Base-by-base conservation (phyloP, 2,329 filamentous ascomycete species). In the Graphium sp. region DNA sequence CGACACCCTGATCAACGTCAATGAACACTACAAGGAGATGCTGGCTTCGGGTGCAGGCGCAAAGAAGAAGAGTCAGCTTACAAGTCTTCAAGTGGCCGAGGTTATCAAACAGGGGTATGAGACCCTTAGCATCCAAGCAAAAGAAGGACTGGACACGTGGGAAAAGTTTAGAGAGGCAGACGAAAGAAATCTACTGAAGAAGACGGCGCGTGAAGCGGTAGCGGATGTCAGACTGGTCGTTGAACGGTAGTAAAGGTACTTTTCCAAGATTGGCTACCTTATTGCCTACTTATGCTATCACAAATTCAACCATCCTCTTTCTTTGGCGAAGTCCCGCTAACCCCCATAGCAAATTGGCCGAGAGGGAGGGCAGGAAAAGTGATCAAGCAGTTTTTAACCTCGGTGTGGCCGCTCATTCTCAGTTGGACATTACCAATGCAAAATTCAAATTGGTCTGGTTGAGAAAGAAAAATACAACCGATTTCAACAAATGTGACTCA, bases 101-200 rank as follows among this genome's bases (percentile, higher is more conserved):
- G 80, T 94, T 17, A 95, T 98, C 50, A 92, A 92, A 55, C 79
- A 91, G 49, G 89, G 89, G 0, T 95, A 95, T 45, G 87, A 95
- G 50, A 93, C 85, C 20, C 53, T 98, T 42, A 87, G 79, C 37
- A 91, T 98, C 31, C 81, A 91, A 51, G 74, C 82, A 0, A 83
- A 76, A 42, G 85, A 92, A 45, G 85, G 81, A 0, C 49, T 92
- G 39, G 85, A 87, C 47, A 71, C 74, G 21, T 92, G 83, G 81
- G 80, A 83, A 38, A 70, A 64, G 45, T 95, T 81, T 49, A 63
- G 87, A 10, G 89, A 95, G 56, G 79, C 78, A 3, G 83, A 93
- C 38, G 76, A 84, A 58, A 78, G 83, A 53, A 67, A 65, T 5
- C 57, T 89, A 41, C 52, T 98, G 48, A 98, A 98, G 64, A 83